Base-by-base conservation (phyloP, 2,329 filamentous ascomycete species). In the Exophiala alcalophila region DNA sequence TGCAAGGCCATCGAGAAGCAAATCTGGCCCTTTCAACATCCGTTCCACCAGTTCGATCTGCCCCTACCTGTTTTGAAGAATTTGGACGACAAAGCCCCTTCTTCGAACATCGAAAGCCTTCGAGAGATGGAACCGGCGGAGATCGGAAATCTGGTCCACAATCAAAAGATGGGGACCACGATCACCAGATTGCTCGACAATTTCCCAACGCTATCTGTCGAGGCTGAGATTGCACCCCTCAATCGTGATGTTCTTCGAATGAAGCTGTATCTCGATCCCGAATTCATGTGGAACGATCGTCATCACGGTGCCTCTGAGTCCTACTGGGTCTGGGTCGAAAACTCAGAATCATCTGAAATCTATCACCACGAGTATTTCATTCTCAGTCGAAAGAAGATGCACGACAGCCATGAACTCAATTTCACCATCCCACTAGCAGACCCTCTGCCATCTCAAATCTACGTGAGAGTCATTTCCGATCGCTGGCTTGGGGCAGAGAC, bases 251-350 rank as follows among this genome's bases (percentile, higher is more conserved):
- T 98, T 1, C 72, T 98, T 49, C 81, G 91, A n/a, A 89, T 98
- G 59, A 84, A 85, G 59, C 77, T 98, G 0, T 86, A 76, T 56
- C 76, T 98, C 12, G 87, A 83, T 2, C 88, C 92, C 0, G 90
- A 97, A 37, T 98, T 98, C 61, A 74, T 74, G 25, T 98, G 92
- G 92, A 94, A 95, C 56, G 91, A 97, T 55, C 82, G 86, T 32
- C 79, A 95, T 46, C 90, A 98, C 60, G 94, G 94, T 12, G 88
- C 83, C 2, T 96, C 91, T 0, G 92, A 98, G 60, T 91, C 91
- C 3, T 98, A 94, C 68, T 98, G 94, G 78, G 84, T 98, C 44
- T 98, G 92, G 94, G 91, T 98, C 3, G 92, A 98, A 64, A 95
- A 97, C 61, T 96, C 91, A 0, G 92, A 97, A 57, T 96, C 90